Evolutionary conservation across 306 rosid genomes (phyloP), one percentile per base, ranked within the genome.

Genomic region (Ziziphus jujuba): DNA sequence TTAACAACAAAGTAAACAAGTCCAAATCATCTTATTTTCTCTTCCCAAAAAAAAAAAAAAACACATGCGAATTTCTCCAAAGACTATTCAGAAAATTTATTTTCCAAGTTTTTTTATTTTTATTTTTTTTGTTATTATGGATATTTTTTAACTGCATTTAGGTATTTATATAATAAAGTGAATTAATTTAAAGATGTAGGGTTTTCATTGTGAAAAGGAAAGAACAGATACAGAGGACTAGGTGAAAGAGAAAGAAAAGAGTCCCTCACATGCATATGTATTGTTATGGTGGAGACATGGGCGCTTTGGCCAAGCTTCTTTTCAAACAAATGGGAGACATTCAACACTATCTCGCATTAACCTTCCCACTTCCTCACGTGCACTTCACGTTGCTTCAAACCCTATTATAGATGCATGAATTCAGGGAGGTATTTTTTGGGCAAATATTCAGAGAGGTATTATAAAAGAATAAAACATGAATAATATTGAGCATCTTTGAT

Each of bases 271-370:
- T 78, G 87, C 55, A 2, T 22, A 50, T 65, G 85, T 65, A 67
- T 69, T 21, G 76, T 63, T 63, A 48, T 77, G 60, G 60, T 55
- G 85, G 75, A 66, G 90, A 75, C 86, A 75, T 12, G 53, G 73
- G 82, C 70, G 44, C 81, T 34, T 19, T 53, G 76, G 72, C 76
- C 80, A 76, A 49, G 77, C 76, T 67, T 54, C 24, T 72, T 73
- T 69, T n/a, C 56, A 59, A 40, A 72, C 24, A 75, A 67, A 65
- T 53, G 66, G 81, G 93, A 77, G 74, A 77, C 83, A 77, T 3
- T 65, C 66, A 74, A 76, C 87, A 61, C 63, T 34, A 54, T 85
- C 72, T 67, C 72, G 64, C 69, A 48, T 74, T 73, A 59, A 63
- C 71, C 76, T 53, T 63, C 66, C 73, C 75, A 66, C 73, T 61